Evolutionary conservation across 768 basidiomycete genomes (phyloP).

Genomic region (Suillus hirtellus): DNA sequence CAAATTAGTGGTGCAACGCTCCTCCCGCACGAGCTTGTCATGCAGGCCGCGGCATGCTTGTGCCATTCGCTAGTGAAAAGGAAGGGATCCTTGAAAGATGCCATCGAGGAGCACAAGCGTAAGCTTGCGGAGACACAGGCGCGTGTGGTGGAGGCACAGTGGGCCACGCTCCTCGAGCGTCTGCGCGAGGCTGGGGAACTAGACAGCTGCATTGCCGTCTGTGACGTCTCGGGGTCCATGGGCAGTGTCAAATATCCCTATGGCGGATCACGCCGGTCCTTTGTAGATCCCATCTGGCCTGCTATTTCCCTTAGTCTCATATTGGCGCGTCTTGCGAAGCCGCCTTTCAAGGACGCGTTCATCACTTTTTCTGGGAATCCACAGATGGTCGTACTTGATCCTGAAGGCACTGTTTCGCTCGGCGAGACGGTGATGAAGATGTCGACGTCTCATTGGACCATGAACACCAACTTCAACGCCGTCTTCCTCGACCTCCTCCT

Average conservation of each 20-base stretch:
- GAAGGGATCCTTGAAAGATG: neutral
- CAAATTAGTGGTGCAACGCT: slow-evolving; percentile 68
- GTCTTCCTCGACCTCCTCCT: slow-evolving; percentile 66
- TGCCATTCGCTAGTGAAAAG: neutral
- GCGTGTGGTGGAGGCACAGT: slow-evolving; percentile 63
- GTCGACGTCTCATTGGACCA: slow-evolving; percentile 41
- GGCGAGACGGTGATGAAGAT: slow-evolving; percentile 40
- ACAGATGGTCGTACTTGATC: slow-evolving; percentile 49
- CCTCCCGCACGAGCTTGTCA: slow-evolving; percentile 61
- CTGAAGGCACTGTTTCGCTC: slow-evolving; percentile 34
- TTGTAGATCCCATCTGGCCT: slow-evolving; percentile 52
- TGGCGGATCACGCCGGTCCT: slow-evolving; percentile 12
- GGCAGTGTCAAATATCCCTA: slow-evolving; percentile 30
- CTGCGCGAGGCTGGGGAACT: slow-evolving; percentile 56
- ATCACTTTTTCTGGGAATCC: slow-evolving; percentile 66
- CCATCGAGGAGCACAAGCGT: slow-evolving; percentile 29
- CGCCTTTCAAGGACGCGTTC: slow-evolving; percentile 66
- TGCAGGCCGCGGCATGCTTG: slow-evolving; percentile 31
- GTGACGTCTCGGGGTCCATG: slow-evolving; percentile 80
- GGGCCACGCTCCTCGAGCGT: slow-evolving; percentile 56
- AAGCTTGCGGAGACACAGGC: slow-evolving; percentile 35
- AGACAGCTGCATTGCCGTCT: slow-evolving; percentile 64
- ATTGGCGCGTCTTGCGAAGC: slow-evolving; percentile 58
- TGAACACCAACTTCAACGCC: slow-evolving; percentile 63
- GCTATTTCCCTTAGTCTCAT: slow-evolving; percentile 67